Base-by-base conservation (phyloP, 2,329 filamentous ascomycete species). In the Graphilbum fragrans region DNA sequence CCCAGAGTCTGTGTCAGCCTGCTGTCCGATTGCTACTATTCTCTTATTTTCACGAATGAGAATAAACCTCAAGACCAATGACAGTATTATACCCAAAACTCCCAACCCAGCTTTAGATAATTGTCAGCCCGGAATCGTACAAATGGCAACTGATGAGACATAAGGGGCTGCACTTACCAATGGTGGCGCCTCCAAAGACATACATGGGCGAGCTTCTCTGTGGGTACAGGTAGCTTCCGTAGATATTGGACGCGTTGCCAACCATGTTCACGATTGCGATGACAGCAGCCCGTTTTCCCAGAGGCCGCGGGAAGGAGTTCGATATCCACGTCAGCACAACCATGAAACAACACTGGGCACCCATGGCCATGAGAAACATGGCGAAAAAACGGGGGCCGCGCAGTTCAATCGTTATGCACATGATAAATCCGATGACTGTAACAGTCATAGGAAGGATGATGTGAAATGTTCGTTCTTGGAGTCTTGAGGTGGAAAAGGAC, bases 391-490 rank as follows among this genome's bases (percentile, higher is more conserved):
- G 71, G 1, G 66, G 57, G 50, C 72, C 74, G 21, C 65, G 69
- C 5, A 72, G 72, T 4, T 7, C 8, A 4, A 41, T 45, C 18
- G 37, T 22, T 7, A 42, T 29, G 33, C 35, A 34, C 8, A 45
- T 43, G 41, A 45, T 20, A 23, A 35, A 45, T 22, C 41, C 44
- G 22, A 33, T 25, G 4, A 45, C 38, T 21, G 38, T 35, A 5
- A 32, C 8, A 2, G 8, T n/a, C 4, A 37, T 17, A 2, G 44
- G 44, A 29, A 66, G 63, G 16, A 63, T 57, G 43, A 77, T 73
- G 54, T 79, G 74, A 62, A 69, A 74, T 56, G 74, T 76, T 63
- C 72, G 70, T 55, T 77, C 71, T n/a, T n/a, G n/a, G n/a, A n/a
- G n/a, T n/a, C n/a, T n/a, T n/a, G n/a, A n/a, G n/a, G n/a, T n/a